Base-by-base conservation (phyloP, 768 basidiomycete genomes). In the Podaxis sp. region DNA sequence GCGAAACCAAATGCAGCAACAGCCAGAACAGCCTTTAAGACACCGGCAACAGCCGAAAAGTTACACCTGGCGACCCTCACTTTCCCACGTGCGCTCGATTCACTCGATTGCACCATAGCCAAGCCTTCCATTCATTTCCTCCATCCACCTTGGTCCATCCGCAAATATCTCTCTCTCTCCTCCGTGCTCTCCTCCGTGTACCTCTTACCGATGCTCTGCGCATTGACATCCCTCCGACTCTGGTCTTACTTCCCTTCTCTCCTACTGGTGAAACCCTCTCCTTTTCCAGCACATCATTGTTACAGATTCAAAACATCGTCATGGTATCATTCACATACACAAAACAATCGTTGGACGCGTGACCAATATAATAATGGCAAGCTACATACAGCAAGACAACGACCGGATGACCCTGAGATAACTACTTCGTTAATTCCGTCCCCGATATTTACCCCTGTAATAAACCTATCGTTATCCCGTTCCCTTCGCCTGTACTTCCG, bases 21-120 rank as follows among this genome's bases (percentile, higher is more conserved):
- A 2, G 36, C 42, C 42, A 13, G 55, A 36, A 57, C 55, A 57
- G 55, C 55, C 57, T 50, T 58, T 27, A 42, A 50, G 18, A 7
- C 27, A 27, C 32, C 57, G 57, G 57, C 57, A 58, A 16, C 23
- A 21, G 36, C 57, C 57, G 57, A 6, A 2, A n/a, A 23, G 16
- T 35, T 37, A 32, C 55, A 57, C 28, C 35, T 40, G 38, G 54
- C 38, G 37, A 42, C 38, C 54, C 21, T 40, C 48, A 36, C 35
- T 36, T 57, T 57, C 57, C 57, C 57, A 57, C 57, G 46, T 23
- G 44, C 21, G 21, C 35, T 14, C 32, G 28, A 16, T 28, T 6
- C 18, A 4, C 46, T 5, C 18, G 32, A 23, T 10, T 21, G 14
- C 1, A 32, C 32, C 23, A 14, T 28, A 28, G 27, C 14, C 14